Evolutionary conservation across 345 rosid genomes (phyloP).

Genomic region (Durio zibethinus): DNA sequence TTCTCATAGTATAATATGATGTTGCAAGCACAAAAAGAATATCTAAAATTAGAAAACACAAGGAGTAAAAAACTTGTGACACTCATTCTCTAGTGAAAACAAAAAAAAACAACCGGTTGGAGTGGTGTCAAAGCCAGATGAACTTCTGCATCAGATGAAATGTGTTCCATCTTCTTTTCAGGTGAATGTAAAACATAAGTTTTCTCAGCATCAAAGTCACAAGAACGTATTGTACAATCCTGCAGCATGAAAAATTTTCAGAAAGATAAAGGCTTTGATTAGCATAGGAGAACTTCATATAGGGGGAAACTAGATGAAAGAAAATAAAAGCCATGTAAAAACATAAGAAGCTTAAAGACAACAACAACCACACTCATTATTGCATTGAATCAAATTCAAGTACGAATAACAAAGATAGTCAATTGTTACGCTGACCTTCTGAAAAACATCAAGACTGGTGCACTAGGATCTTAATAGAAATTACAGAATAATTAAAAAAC

Average conservation of each 20-base stretch:
- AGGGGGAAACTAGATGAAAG: neutral
- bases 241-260: constrained; percentile 24
- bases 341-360: neutral
- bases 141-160: constrained; percentile 75
- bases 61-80: constrained; percentile 65
- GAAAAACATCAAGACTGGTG: neutral
- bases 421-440: neutral
- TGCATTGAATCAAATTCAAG: neutral
- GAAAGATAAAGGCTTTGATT: neutral
- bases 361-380: neutral
- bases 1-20: neutral
- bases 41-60: neutral
- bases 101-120: constrained; percentile 93
- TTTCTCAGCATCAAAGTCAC: constrained; percentile 92
- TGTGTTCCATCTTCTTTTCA: constrained; percentile 74
- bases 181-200: constrained; percentile 95
- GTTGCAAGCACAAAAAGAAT: neutral
- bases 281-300: neutral
- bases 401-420: neutral
- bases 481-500: neutral
- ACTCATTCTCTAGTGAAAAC: constrained; percentile 89
- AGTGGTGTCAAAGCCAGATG: constrained; percentile 96
- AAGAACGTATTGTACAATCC: constrained; percentile 95
- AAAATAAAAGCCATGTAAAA: neutral
- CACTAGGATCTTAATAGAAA: neutral